These are phyloP conservation scores for Aphanomyces euteiches DNA, from an alignment of 352 stramenopile genomes.

Conservation along the genomic window DNA sequence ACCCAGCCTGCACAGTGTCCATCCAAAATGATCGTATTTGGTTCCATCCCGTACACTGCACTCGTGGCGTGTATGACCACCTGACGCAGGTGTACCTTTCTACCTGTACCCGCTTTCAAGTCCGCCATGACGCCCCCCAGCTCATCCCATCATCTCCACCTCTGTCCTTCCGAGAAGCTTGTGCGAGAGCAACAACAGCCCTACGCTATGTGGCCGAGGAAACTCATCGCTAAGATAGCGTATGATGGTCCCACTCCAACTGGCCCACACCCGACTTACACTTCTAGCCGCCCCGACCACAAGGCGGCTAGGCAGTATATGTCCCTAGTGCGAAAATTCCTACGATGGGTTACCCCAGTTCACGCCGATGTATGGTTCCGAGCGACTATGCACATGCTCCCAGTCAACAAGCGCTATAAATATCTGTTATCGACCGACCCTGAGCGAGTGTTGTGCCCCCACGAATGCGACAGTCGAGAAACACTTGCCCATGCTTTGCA, in stretches of 20 bases:
- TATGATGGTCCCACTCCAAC: neutral
- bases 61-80: neutral
- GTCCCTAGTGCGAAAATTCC: neutral
- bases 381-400: neutral
- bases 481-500: neutral
- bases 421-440: neutral
- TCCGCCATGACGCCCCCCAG: neutral
- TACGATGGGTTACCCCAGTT: neutral
- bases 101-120: neutral
- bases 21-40: neutral
- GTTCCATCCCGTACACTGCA: neutral
- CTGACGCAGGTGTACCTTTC: neutral
- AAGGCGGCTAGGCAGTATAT: neutral
- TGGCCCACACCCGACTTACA: neutral
- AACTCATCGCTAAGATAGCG: neutral
- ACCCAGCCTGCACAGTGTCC: neutral
- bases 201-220: neutral
- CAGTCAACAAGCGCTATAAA: neutral
- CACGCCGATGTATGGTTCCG: conserved; percentile 3
- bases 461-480: neutral
- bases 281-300: neutral
- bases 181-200: no score
- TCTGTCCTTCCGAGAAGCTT: no score
- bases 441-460: neutral
- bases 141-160: neutral